These are phyloP conservation scores for Ogataea chonburiensis DNA, from an alignment of 805 yeast species.

Conservation along the genomic window DNA sequence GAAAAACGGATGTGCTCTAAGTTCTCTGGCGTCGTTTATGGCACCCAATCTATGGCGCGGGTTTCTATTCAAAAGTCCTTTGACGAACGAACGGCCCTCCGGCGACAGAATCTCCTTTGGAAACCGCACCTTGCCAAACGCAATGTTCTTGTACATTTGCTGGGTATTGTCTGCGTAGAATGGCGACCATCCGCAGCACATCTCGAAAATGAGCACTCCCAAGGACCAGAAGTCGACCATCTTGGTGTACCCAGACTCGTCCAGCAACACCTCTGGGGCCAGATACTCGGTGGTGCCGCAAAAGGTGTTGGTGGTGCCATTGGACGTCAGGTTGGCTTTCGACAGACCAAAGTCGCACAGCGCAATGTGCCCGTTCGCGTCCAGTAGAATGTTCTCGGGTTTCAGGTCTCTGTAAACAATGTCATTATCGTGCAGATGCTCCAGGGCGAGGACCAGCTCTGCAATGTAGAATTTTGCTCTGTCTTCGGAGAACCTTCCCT, in stretches of 20 bases:
- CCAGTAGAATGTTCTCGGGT: conserved; percentile 93
- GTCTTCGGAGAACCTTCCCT: conserved; percentile 89
- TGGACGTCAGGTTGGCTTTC: conserved; percentile 83
- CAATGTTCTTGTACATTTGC: conserved; percentile 98
- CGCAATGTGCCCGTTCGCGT: conserved; percentile 97
- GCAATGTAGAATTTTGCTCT: conserved; percentile 97
- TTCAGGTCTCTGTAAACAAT: conserved; percentile 95
- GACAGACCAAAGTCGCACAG: conserved; percentile 96
- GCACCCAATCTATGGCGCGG: conserved; percentile 96
- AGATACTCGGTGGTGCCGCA: conserved; percentile 98
- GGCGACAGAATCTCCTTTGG: conserved; percentile 92
- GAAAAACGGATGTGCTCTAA: conserved; percentile 90
- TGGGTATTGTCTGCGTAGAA: conserved; percentile 97
- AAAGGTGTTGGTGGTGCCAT: conserved; percentile 92
- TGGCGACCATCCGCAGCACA: conserved; percentile 99
- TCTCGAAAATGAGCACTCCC: conserved; percentile 94
- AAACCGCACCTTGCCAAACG: conserved; percentile 95
- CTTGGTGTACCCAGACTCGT: conserved; percentile 95
- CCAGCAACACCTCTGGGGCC: conserved; percentile 94
- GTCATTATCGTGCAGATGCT: conserved; percentile 92
- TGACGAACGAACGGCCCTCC: conserved; percentile 94
- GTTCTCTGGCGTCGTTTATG: conserved; percentile 85
- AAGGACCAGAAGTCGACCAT: conserved; percentile 99
- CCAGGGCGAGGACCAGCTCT: conserved; percentile 87
- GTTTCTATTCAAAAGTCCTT: conserved; percentile 90